Percentiles rank a stretch among this genome's conserved stretches.
Conservation (phyloP, 2,329 filamentous ascomycete genomes). For the Gnomoniopsis smithogilvyi region DNA sequence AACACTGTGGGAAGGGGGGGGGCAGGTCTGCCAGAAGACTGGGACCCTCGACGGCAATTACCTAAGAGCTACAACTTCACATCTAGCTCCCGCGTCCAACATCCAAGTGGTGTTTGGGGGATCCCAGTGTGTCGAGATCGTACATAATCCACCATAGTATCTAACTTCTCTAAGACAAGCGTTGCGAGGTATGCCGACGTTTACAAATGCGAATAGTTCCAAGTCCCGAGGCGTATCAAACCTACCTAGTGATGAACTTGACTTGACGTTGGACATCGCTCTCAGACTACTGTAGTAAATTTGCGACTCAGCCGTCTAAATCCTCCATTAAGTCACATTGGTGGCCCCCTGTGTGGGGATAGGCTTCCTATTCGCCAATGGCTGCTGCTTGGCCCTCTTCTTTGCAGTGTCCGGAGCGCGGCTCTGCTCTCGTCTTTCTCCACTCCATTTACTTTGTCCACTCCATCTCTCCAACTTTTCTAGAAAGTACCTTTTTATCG, state of each 20-base stretch:
- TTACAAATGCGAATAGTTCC: too few relatives aligned
- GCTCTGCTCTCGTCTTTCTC: background rate
- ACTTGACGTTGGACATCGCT: background rate
- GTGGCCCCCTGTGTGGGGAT: background rate
- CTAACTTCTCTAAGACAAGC: background rate
- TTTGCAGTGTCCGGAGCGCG: background rate
- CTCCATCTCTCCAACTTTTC: background rate
- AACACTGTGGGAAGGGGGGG: background rate
- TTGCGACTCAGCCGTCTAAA: background rate
- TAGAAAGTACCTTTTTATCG: background rate
- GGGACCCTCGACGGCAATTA: background rate
- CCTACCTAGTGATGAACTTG: background rate
- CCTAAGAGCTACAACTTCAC: constrained; percentile 1
- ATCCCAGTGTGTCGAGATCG: background rate
- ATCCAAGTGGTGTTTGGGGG: background rate
- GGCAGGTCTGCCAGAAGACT: background rate
- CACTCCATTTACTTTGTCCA: too few relatives aligned
- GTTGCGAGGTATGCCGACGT: background rate
- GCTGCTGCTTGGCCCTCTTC: background rate
- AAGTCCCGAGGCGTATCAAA: too few relatives aligned
- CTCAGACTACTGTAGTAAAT: background rate
- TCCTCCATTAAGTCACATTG: background rate
- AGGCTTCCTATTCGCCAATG: background rate
- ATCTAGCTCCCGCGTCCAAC: background rate
- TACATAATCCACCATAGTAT: background rate